Conservation (phyloP, 2,329 filamentous ascomycete genomes). For the Colletotrichum salicis region DNA sequence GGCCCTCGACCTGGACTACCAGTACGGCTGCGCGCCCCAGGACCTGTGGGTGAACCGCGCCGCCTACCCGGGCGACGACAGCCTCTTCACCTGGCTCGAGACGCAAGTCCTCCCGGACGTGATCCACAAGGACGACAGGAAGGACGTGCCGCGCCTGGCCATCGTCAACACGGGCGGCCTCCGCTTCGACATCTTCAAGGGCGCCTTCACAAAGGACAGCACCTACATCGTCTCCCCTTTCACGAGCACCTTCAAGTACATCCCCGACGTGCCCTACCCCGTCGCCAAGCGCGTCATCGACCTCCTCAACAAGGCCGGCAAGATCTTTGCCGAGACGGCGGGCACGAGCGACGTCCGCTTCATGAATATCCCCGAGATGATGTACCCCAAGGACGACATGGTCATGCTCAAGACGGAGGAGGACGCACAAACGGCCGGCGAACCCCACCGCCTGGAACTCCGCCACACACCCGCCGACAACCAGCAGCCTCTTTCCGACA, state of each 20-base stretch:
- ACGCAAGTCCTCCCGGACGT: constrained; percentile 77
- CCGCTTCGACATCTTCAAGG: constrained; percentile 95
- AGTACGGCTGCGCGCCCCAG: constrained; percentile 84
- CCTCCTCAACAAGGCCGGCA: constrained; percentile 66
- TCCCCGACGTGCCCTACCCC: constrained; percentile 83
- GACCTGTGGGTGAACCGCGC: constrained; percentile 85
- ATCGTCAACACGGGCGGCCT: constrained; percentile 91
- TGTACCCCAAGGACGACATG: constrained; percentile 39
- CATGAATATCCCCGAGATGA: constrained; percentile 62
- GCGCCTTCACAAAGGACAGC: constrained; percentile 87
- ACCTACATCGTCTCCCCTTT: constrained; percentile 92
- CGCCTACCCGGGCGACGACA: constrained; percentile 77
- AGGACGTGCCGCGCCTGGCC: constrained; percentile 73
- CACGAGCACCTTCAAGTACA: constrained; percentile 77
- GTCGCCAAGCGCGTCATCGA: constrained; percentile 76
- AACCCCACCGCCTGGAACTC: constrained; percentile 45
- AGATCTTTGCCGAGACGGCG: constrained; percentile 53
- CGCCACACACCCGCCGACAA: constrained; percentile 37
- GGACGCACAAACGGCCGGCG: constrained; percentile 20
- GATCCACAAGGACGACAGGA: constrained; percentile 66
- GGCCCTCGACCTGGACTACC: constrained; percentile 76
- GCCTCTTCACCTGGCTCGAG: constrained; percentile 85
- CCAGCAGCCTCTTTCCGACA: constrained; percentile 46
- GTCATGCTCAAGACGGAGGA: constrained; percentile 29
- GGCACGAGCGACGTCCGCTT: constrained; percentile 53